phyloP scores from a whole-genome alignment of 1,284 basidiomycete genomes.

The Apiotrichum veenhuisii region DNA sequence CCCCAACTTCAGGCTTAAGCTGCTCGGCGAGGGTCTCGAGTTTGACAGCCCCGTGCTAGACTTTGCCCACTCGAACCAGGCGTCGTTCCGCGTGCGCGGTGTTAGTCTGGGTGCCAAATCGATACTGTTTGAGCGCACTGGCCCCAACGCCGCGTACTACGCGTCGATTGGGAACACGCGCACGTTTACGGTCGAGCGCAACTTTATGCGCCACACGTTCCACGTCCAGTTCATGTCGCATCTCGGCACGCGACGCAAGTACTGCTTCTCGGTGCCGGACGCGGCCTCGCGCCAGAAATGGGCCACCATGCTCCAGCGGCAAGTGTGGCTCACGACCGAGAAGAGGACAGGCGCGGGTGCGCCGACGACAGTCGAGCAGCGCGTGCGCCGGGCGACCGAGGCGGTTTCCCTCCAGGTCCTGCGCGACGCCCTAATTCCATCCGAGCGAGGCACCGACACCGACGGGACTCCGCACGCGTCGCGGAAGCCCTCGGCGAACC shows the following conservation, averaged over 20 bases:
- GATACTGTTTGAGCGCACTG: slow-evolving; percentile 72
- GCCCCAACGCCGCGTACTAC: slow-evolving; percentile 75
- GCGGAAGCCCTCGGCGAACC: slow-evolving; percentile 2
- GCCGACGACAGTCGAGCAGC: slow-evolving; percentile 9
- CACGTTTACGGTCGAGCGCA: slow-evolving; percentile 73
- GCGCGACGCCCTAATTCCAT: slow-evolving; percentile 68
- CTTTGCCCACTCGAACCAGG: slow-evolving; percentile 67
- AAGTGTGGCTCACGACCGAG: slow-evolving; percentile 67
- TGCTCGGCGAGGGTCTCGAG: slow-evolving; percentile 75
- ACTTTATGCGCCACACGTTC: slow-evolving; percentile 91
- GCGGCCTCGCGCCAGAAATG: slow-evolving; percentile 68
- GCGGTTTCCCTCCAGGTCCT: slow-evolving; percentile 71
- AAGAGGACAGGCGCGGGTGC: slow-evolving; percentile 52
- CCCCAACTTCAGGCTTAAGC: slow-evolving; percentile 68
- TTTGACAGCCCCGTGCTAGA: slow-evolving; percentile 79
- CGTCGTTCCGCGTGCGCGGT: slow-evolving; percentile 82
- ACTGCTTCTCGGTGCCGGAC: slow-evolving; percentile 88
- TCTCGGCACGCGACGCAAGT: slow-evolving; percentile 66
- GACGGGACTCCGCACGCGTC: background rate
- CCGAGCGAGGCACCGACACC: slow-evolving; percentile 2
- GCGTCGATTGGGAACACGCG: slow-evolving; percentile 70
- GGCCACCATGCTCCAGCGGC: slow-evolving; percentile 64
- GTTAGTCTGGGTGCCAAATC: slow-evolving; percentile 73
- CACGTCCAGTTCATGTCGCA: slow-evolving; percentile 78
- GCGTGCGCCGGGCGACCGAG: slow-evolving; percentile 60